A percentile compares a stretch with the other conserved stretches of the same genome.
Conservation (phyloP, 192 early-diverging fungal genomes). For the Irineochytrium annulatum region DNA sequence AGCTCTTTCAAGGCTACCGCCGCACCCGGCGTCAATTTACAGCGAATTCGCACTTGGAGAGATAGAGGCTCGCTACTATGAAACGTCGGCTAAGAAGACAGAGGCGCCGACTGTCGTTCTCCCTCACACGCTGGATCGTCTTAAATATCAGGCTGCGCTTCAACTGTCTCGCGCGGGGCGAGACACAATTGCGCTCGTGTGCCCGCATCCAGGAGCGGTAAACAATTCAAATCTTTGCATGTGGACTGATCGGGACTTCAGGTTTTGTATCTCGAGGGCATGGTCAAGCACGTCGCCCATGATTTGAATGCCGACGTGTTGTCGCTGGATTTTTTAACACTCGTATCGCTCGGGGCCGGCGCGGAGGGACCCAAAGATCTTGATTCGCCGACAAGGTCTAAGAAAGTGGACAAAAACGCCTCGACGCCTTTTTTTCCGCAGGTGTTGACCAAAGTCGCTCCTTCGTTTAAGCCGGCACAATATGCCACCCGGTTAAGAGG, state of each 20-base stretch:
- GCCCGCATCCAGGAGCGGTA: conserved; percentile 42
- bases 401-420: background rate
- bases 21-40: background rate
- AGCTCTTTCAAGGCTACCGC: too few relatives aligned
- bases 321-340: conserved; percentile 55
- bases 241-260: background rate
- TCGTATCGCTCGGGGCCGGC: conserved; percentile 48
- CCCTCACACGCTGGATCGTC: background rate
- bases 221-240: background rate
- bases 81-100: too few relatives aligned
- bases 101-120: background rate
- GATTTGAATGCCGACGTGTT: conserved; percentile 55
- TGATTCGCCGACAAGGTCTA: conserved; percentile 4
- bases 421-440: background rate
- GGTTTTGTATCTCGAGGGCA: conserved; percentile 26
- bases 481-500: conserved; percentile 7
- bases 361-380: conserved; percentile 7
- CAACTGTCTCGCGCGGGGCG: background rate
- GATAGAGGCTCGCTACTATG: background rate
- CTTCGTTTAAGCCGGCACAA: conserved; percentile 1
- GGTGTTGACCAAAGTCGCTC: background rate
- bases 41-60: background rate
- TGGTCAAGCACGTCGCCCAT: conserved; percentile 36
- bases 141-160: background rate
- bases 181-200: conserved; percentile 20